Base-by-base conservation (phyloP, 1,139 yeast species). In the Spathaspora jeffriesii region DNA sequence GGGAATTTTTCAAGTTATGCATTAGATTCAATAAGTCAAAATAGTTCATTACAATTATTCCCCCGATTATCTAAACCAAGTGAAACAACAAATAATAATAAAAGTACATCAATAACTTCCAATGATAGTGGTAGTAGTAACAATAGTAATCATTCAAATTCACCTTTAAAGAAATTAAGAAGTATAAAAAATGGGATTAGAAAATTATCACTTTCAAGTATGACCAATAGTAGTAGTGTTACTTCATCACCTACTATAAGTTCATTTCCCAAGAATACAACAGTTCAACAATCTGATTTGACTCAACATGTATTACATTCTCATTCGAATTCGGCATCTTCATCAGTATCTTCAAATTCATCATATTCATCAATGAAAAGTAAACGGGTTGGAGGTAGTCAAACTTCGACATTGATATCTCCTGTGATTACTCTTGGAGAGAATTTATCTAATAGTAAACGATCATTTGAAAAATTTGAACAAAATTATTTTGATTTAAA, bases 381-480 rank as follows among this genome's bases (percentile, higher is more conserved):
- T 21, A 52, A 50, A 42, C 43, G 57, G 46, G 50, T 53, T 43
- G 41, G n/a, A n/a, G n/a, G 49, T 40, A 53, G 56, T 32, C 51
- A 52, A 34, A 47, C 76, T 1, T 67, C 71, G 2, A 55, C 28
- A 25, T 25, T 65, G 37, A 58, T 67, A 36, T 71, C 75, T 27
- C 79, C 79, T 34, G 63, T 73, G 37, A 69, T 75, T 36, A 73
- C 77, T 1, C 58, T 75, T 21, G 64, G 74, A 14, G 80, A 74
- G 40, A 71, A 70, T 53, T 60, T 70, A 44, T 48, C 57, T 7
- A 50, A 56, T 22, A 57, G 66, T 11, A 67, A 68, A 50, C 67
- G 63, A 43, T 62, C 66, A 32, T 50, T 74, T 44, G 58, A 59
- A 22, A 62, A 60, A 40, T 62, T 72, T 22, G 78, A 74, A 50